Base-by-base conservation (phyloP, 208 protist genomes). In the Trypanosoma avium region DNA sequence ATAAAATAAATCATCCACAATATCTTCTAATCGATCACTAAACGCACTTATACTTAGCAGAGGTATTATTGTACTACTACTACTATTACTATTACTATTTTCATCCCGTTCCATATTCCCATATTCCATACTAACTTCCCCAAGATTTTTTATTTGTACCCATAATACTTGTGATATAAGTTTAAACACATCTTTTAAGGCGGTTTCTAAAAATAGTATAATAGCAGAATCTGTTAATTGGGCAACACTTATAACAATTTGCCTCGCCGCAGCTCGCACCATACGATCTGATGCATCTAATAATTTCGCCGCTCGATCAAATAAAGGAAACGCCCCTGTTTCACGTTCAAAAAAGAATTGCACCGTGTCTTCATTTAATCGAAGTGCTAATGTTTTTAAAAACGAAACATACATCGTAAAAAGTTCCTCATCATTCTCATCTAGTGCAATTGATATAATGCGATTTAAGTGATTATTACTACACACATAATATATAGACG, bases 401-500 rank as follows among this genome's bases (percentile, higher is more conserved):
- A 96, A 96, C 5, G 87, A 94, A 21, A 90, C 74, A 67, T 93
- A 93, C 17, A 82, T 70, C 8, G 84, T 84, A 19, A 90, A 58
- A 5, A 96, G 71, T 61, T 93, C 90, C 50, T 96, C 90, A 26
- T 86, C 77, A 29, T 26, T 58, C 36, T 81, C 77, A 56, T 92
- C 77, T 48, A 92, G 60, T 49, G 82, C 61, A 35, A 88, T 81
- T 26, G 82, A 79, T 40, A 96, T 88, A 61, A 96, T 90, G 32
- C 80, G 75, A 50, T 96, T 96, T 32, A 96, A 70, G 65, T 90
- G 87, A 56, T 94, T 90, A 70, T 93, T 92, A 69, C 85, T 93
- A 73, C 86, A 93, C 8, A 94, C 27, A 46, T 84, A 84, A 56
- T 88, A 94, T 13, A 92, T 57, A 10, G 85, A 93, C 7, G 76